These are phyloP conservation scores for Gynochthodes officinalis DNA, from an alignment of 257 asterid species.

Conservation along the genomic window DNA sequence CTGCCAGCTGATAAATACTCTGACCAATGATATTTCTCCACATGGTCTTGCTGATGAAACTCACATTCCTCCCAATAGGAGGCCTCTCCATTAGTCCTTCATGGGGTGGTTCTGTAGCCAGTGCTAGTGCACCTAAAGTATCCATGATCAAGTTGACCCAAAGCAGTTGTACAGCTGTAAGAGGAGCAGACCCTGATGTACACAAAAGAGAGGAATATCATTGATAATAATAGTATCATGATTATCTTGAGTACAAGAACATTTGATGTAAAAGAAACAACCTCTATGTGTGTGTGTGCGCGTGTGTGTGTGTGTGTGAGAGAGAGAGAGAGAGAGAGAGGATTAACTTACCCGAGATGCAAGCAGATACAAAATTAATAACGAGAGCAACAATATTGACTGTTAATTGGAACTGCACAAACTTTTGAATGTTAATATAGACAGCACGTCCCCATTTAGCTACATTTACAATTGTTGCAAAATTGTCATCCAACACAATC, in stretches of 20 bases:
- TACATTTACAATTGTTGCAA: conserved; percentile 86
- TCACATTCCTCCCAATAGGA: conserved; percentile 64
- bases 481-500: conserved; percentile 91
- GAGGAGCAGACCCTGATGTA: conserved; percentile 89
- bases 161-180: conserved; percentile 93
- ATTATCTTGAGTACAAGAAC: background rate
- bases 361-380: conserved; percentile 87
- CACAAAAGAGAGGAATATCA: conserved; percentile 1
- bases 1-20: conserved; percentile 71
- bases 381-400: conserved; percentile 91
- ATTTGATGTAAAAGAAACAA: background rate
- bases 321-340: background rate
- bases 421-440: conserved; percentile 93
- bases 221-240: background rate
- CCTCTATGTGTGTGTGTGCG: too few relatives aligned
- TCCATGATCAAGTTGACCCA: conserved; percentile 99
- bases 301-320: too few relatives aligned
- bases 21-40: conserved; percentile 97
- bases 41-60: conserved; percentile 80
- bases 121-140: conserved; percentile 96
- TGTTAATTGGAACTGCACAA: conserved; percentile 95
- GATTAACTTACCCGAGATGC: conserved; percentile 55
- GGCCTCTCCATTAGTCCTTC: conserved; percentile 90
- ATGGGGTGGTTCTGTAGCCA: conserved; percentile 96
- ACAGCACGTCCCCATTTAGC: conserved; percentile 99